Evolutionary conservation across 768 basidiomycete genomes (phyloP).

Genomic region (Kwoniella europaea): DNA sequence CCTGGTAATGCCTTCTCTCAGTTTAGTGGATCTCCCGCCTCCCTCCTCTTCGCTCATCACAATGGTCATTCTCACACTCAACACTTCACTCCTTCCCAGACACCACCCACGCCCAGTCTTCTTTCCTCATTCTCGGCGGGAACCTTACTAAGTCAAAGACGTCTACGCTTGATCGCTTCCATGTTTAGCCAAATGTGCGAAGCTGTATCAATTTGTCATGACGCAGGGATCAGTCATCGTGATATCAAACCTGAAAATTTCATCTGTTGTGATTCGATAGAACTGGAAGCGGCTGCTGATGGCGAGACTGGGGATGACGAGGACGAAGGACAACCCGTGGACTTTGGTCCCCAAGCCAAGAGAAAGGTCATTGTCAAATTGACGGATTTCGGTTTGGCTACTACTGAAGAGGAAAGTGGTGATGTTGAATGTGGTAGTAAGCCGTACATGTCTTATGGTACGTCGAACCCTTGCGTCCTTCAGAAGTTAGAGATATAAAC

Average conservation of each 20-base stretch:
- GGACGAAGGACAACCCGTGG: constrained; percentile 59
- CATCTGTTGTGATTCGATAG: constrained; percentile 58
- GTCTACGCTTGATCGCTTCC: constrained; percentile 88
- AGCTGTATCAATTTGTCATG: constrained; percentile 92
- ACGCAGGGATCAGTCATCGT: constrained; percentile 86
- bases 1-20: constrained; percentile 51
- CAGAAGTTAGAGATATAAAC: background rate
- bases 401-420: constrained; percentile 80
- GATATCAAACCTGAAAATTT: constrained; percentile 98
- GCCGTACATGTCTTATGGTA: constrained; percentile 97
- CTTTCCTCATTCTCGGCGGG: constrained; percentile 77
- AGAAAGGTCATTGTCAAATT: constrained; percentile 94
- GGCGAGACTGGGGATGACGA: constrained; percentile 55
- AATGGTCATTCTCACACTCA: constrained; percentile 33
- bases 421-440: constrained; percentile 99
- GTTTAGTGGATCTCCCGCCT: constrained; percentile 41
- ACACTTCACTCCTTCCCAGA: constrained; percentile 30
- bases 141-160: constrained; percentile 81
- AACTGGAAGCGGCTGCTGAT: constrained; percentile 53
- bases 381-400: constrained; percentile 94
- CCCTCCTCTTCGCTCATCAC: constrained; percentile 50
- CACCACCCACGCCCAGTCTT: constrained; percentile 87
- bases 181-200: constrained; percentile 99
- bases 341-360: constrained; percentile 63
- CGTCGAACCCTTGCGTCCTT: constrained; percentile 48